Evolutionary conservation across 2,329 filamentous ascomycete species (phyloP).

Genomic region (Verticillium klebahnii): DNA sequence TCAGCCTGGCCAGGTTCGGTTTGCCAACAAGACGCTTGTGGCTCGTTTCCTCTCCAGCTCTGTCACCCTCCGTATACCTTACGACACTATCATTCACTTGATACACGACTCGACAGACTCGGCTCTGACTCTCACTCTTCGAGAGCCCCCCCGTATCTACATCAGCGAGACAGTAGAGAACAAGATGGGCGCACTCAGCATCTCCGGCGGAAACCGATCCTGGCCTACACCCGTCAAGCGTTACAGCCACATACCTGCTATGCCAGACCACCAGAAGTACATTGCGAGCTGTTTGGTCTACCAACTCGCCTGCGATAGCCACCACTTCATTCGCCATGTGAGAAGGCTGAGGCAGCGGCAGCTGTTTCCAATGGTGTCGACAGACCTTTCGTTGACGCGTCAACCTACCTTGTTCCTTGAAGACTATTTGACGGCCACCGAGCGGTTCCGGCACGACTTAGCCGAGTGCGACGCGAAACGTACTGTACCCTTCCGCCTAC

Average conservation of each 20-base stretch:
- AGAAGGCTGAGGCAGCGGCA: slow-evolving; percentile 17
- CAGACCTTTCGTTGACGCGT: slow-evolving; percentile 5
- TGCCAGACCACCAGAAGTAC: slow-evolving; percentile 24
- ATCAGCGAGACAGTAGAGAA: slow-evolving; percentile 8
- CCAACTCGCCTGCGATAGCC: not conserved
- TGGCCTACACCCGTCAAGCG: not conserved
- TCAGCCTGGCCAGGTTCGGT: slow-evolving; percentile 32
- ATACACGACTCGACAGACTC: slow-evolving; percentile 29
- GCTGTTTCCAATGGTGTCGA: slow-evolving; percentile 12
- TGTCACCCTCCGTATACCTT: slow-evolving; percentile 34
- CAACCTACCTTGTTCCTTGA: not conserved
- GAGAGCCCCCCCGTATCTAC: slow-evolving; percentile 47
- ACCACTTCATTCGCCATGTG: slow-evolving; percentile 19
- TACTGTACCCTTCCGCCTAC: slow-evolving; percentile 44
- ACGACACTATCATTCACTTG: slow-evolving; percentile 42
- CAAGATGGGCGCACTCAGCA: not conserved
- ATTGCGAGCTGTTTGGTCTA: slow-evolving; percentile 42
- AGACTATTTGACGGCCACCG: slow-evolving; percentile 16
- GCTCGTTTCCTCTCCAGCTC: slow-evolving; percentile 22
- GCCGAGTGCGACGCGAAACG: slow-evolving; percentile 14
- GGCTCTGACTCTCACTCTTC: slow-evolving; percentile 46
- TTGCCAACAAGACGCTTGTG: slow-evolving; percentile 37
- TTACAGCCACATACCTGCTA: slow-evolving; percentile 14
- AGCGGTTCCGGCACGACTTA: slow-evolving; percentile 13
- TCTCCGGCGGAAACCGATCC: not conserved